Base-by-base conservation (phyloP, 208 protist species). In the Acanthamoeba divionensis region DNA sequence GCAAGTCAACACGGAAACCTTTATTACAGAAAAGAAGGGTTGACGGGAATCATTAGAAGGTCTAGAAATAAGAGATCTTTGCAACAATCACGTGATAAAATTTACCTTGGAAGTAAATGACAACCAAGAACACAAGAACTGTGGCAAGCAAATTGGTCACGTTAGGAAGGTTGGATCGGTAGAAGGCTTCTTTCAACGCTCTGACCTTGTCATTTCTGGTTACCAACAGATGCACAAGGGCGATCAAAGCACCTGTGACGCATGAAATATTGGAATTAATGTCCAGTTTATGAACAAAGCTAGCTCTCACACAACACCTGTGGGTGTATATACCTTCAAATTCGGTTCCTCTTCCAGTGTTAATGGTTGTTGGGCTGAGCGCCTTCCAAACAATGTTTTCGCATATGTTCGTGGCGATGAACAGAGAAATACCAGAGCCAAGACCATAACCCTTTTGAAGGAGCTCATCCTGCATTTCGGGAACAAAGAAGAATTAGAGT, bases 341-440 rank as follows among this genome's bases (percentile, higher is more conserved):
- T 48, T 80, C 71, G 18, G 90, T 94, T 67, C 98, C 98, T 69
- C 97, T 95, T 67, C 98, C 99, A 21, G 96, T 98, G 96, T 98
- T 99, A 95, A 99, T 96, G 38, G 98, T 99, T 62, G 96, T 98
- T 41, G 99, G 99, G 9, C 97, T 99, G 94, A 99, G 99, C 26
- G 98, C 94, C 93, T 99, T 99, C 99, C 99, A 99, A 31, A 99
- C 93, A 90, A 99, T 99, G 8, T 96, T 99, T 93, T 99, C 99
- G 95, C 99, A 99, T 73, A 99, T 99, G 95, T 99, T 99, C 63
- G 98, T 99, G 50, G 99, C 98, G 92, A 99, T 99, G 96, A 99
- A 99, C 36, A 99, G 95, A 7, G 99, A 99, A 47, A 99, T 99
- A 91, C 98, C 99, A 48, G 96, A 98, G 75, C 98, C 98, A 47